Evolutionary conservation across 495 filamentous ascomycete genomes (phyloP).

Genomic region (Hypoxylon trugodes): DNA sequence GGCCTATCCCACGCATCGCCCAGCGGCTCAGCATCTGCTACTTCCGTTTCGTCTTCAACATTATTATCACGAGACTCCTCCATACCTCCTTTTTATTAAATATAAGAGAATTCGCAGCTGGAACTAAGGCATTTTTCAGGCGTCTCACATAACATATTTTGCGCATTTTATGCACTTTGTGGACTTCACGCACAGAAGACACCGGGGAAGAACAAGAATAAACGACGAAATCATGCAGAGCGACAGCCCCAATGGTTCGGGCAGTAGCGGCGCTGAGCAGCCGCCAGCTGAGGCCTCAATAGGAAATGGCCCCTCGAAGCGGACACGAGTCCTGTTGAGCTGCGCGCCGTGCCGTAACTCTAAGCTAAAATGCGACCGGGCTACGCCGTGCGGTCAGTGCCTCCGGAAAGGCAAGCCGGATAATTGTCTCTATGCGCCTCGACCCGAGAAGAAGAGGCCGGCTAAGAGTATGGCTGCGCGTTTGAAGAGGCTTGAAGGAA

Average conservation of each 20-base stretch:
- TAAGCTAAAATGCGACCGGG: conserved; percentile 54
- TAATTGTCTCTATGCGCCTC: conserved; percentile 56
- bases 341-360: conserved; percentile 53
- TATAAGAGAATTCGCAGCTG: too few species aligned
- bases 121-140: too few species aligned
- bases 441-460: conserved; percentile 48
- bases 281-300: background rate
- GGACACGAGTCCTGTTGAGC: conserved; percentile 51
- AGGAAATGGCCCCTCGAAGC: conserved; percentile 40
- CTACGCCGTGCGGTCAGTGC: conserved; percentile 52
- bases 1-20: background rate
- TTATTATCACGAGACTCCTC: too few species aligned
- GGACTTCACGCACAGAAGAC: too few species aligned
- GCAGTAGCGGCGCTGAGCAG: background rate
- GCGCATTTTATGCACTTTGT: too few species aligned
- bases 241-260: background rate
- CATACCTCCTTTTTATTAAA: too few species aligned
- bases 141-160: too few species aligned
- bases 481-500: conserved; percentile 61
- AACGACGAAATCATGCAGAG: conserved; percentile 15
- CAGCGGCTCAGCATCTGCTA: background rate
- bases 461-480: conserved; percentile 58
- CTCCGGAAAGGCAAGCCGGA: conserved; percentile 52
- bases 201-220: too few species aligned
- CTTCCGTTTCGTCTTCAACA: too few species aligned